Conservation (phyloP, 306 rosid genomes). For the Delonix regia region DNA sequence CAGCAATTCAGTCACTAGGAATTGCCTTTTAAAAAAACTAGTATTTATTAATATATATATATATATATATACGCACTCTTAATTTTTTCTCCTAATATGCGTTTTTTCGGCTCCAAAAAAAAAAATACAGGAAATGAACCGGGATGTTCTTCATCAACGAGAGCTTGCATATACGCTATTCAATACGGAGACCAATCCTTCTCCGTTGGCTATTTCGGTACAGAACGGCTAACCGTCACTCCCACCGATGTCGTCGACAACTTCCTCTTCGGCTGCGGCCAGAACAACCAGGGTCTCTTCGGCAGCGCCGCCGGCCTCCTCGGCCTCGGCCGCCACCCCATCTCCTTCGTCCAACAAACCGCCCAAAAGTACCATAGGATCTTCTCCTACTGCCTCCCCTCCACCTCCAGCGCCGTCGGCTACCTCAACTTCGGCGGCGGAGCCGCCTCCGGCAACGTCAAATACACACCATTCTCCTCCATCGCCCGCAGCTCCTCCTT, state of each 20-base stretch:
- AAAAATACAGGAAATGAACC: constrained; percentile 47
- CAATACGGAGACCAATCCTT: constrained; percentile 65
- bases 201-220: constrained; percentile 58
- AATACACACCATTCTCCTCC: constrained; percentile 58
- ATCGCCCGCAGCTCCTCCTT: constrained; percentile 31
- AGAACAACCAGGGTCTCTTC: constrained; percentile 67
- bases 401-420: constrained; percentile 59
- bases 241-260: constrained; percentile 22
- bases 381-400: constrained; percentile 82
- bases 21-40: too few relatives aligned
- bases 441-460: neutral
- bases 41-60: too few relatives aligned
- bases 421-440: constrained; percentile 47
- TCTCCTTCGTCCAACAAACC: constrained; percentile 73
- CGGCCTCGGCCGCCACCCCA: constrained; percentile 74
- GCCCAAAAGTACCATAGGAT: constrained; percentile 46
- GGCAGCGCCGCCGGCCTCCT: constrained; percentile 64
- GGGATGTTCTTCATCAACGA: constrained; percentile 34
- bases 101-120: neutral
- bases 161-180: constrained; percentile 55
- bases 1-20: too few relatives aligned
- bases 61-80: too few relatives aligned
- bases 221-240: constrained; percentile 51
- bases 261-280: constrained; percentile 78
- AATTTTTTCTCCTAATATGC: neutral